Evolutionary conservation across 2,329 filamentous ascomycete species (phyloP).

Genomic region (Diaporthe ilicicola): DNA sequence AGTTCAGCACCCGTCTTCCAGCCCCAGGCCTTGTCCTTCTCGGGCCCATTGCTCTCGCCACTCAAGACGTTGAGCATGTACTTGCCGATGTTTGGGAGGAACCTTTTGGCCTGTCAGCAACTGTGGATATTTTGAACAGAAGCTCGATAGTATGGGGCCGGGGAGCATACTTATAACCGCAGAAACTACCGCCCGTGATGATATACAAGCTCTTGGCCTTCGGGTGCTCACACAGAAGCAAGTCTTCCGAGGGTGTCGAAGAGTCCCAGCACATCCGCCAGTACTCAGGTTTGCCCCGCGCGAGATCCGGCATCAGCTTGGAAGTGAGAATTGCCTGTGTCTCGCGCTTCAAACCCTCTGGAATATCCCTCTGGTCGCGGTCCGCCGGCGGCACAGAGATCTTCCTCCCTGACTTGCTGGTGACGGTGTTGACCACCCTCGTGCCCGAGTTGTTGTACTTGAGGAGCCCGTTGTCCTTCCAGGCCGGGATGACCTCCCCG

Average conservation of each 20-base stretch:
- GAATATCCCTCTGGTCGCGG: background rate
- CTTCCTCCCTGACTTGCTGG: background rate
- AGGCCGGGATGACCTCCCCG: constrained; percentile 11
- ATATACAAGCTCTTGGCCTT: constrained; percentile 1
- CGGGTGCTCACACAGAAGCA: constrained; percentile 23
- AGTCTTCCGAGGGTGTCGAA: constrained; percentile 21
- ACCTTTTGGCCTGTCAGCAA: background rate
- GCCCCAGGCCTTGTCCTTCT: constrained; percentile 23
- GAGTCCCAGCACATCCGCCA: constrained; percentile 27
- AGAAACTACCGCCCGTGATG: constrained; percentile 20
- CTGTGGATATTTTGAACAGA: background rate
- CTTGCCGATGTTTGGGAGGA: background rate
- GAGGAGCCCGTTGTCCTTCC: constrained; percentile 10
- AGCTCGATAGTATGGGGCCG: no score
- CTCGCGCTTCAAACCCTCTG: background rate
- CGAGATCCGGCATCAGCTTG: constrained; percentile 13
- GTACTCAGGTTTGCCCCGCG: constrained; percentile 2
- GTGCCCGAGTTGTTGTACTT: constrained; percentile 21
- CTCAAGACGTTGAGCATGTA: constrained; percentile 19
- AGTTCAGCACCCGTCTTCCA: constrained; percentile 13
- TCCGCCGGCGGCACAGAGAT: constrained; percentile 11
- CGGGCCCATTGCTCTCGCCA: constrained; percentile 10
- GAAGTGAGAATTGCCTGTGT: constrained; percentile 8
- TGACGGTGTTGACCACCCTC: background rate
- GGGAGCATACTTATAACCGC: constrained; percentile 12